A percentile compares a stretch with the other conserved stretches of the same genome.
phyloP scores from a whole-genome alignment of 306 rosid genomes.

The Glycine soja region DNA sequence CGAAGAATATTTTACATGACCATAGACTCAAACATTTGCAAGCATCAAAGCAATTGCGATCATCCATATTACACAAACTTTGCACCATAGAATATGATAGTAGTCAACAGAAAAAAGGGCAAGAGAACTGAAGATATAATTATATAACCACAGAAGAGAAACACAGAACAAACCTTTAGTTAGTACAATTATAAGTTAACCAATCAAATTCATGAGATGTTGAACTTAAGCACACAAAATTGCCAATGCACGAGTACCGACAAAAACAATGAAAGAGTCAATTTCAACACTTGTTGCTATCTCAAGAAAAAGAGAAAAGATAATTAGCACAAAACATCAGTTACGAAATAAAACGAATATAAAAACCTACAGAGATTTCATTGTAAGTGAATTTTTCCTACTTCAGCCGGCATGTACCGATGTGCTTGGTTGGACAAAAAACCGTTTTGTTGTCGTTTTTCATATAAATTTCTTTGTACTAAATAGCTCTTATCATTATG shows the following conservation, averaged over 20 bases:
- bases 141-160: constrained; percentile 22
- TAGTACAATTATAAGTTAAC: background rate
- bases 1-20: background rate
- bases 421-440: background rate
- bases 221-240: constrained; percentile 5
- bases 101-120: background rate
- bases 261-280: background rate
- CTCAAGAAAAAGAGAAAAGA: background rate
- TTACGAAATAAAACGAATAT: background rate
- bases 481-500: background rate
- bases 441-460: background rate
- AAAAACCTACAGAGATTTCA: background rate
- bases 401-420: background rate
- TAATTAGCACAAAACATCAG: background rate
- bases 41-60: background rate
- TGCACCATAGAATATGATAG: constrained; percentile 6
- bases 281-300: background rate
- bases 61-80: background rate
- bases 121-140: background rate
- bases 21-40: constrained; percentile 17
- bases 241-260: background rate
- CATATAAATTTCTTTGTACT: background rate
- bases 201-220: constrained; percentile 16
- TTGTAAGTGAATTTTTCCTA: background rate
- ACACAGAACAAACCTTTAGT: background rate